Evolutionary conservation across 345 rosid species (phyloP), one percentile per base, ranked within the genome.

Genomic region (Adansonia digitata): DNA sequence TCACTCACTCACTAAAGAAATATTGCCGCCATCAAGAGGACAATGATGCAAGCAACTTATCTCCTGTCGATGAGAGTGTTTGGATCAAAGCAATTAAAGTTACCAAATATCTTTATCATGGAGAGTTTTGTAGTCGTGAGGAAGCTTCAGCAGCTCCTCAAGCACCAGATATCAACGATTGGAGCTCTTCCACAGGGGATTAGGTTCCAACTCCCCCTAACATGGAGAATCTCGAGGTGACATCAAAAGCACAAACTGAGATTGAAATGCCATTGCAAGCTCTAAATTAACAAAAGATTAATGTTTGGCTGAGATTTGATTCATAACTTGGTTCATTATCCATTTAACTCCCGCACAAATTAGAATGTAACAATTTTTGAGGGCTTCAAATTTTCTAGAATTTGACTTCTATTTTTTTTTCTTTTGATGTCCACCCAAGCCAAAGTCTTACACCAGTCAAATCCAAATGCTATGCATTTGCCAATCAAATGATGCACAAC

Each of bases 1-100:
- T 81, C 2, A 0, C 77, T 22, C 53, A 12, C 37, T 78, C 46
- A 52, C 22, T 69, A 2, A 39, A 37, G 66, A 82, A 68, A 9
- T 78, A 73, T 56, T 5, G 34, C 27, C 26, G 14, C 29, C n/a
- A 31, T 17, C 66, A 22, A 42, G 73, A 18, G 42, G 69, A 70
- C 9, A 5, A 24, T 24, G n/a, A n/a, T 15, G n/a, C 1, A 39
- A 74, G 61, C 20, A 72, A 42, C 56, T 45, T 9, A 18, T 55
- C 45, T 67, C 77, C 65, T 26, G 48, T 43, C 5, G 64, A 51
- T 18, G 74, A 29, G 40, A 73, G 65, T 8, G 60, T 49, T 29
- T 77, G 78, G 85, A 56, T 67, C 7, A 76, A 63, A 63, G 75
- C 57, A 2, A 11, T 55, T 48, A 34, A 22, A 26, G 9, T 81